Conservation (phyloP, 2,329 filamentous ascomycete species). For the Eurotiales sp. region DNA sequence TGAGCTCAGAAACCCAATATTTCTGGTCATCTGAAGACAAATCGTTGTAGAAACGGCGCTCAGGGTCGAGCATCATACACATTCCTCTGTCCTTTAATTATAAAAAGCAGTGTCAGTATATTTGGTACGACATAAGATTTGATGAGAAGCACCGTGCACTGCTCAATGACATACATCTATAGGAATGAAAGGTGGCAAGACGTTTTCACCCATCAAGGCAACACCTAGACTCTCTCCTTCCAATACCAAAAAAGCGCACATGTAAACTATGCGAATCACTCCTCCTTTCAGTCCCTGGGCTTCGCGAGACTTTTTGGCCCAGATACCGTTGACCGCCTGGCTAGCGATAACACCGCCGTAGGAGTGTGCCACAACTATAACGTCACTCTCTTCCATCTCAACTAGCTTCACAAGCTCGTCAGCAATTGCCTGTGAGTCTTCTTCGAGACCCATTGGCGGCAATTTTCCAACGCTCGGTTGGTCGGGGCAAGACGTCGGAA, state of each 20-base stretch:
- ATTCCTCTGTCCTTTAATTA: no score
- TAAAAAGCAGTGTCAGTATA: no score
- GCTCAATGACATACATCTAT: no score
- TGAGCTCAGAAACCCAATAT: no score
- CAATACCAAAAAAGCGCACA: conserved; percentile 4
- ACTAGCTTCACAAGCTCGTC: background rate
- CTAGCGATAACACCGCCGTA: background rate
- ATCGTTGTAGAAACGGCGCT: no score
- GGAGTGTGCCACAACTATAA: background rate
- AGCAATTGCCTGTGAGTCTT: background rate
- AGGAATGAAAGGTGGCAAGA: no score
- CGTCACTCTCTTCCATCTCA: background rate
- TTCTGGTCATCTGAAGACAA: no score
- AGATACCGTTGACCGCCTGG: background rate
- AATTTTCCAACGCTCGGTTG: background rate
- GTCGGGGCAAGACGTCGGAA: background rate
- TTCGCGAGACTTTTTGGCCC: background rate
- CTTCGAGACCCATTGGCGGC: background rate
- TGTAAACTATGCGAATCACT: background rate
- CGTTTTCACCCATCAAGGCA: no score
- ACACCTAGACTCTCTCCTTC: no score
- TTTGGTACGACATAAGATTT: no score
- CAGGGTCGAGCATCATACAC: no score
- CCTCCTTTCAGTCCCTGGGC: background rate
- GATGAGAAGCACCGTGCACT: no score